phyloP scores from a whole-genome alignment of 2,329 filamentous ascomycete species.

The Conoideocrella luteorostrata region DNA sequence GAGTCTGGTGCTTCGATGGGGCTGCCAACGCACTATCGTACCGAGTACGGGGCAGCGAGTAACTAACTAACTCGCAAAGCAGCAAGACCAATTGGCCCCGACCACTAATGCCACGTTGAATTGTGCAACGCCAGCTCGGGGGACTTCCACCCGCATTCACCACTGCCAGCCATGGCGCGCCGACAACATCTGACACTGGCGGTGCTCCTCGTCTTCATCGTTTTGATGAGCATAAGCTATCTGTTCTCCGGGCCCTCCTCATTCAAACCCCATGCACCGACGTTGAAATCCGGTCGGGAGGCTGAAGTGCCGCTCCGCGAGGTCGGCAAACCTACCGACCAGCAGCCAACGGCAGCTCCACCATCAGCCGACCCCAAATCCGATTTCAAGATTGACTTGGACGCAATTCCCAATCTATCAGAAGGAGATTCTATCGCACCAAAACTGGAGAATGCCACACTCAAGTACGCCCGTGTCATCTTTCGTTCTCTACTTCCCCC shows the following conservation, averaged over 20 bases:
- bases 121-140: background rate
- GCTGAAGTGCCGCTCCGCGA: too few species aligned
- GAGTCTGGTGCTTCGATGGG: too few species aligned
- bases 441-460: slow-evolving; percentile 75
- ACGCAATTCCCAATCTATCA: slow-evolving; percentile 43
- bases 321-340: background rate
- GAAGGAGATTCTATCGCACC: slow-evolving; percentile 68
- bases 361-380: slow-evolving; percentile 17
- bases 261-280: slow-evolving; percentile 1
- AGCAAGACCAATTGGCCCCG: too few species aligned
- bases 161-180: slow-evolving; percentile 38
- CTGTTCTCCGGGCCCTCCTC: slow-evolving; percentile 42
- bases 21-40: too few species aligned
- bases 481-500: background rate
- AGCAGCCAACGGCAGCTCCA: slow-evolving; percentile 1
- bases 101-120: too few species aligned
- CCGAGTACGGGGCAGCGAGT: too few species aligned
- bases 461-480: slow-evolving; percentile 49
- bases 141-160: background rate
- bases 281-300: slow-evolving; percentile 12
- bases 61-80: too few species aligned
- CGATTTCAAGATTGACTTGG: slow-evolving; percentile 33
- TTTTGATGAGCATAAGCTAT: slow-evolving; percentile 53
- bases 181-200: slow-evolving; percentile 46
- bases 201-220: slow-evolving; percentile 47